A percentile compares a stretch with the other conserved stretches of the same genome.
These are phyloP conservation scores for Corchorus olitorius DNA, from an alignment of 345 rosid species.

Conservation along the genomic window DNA sequence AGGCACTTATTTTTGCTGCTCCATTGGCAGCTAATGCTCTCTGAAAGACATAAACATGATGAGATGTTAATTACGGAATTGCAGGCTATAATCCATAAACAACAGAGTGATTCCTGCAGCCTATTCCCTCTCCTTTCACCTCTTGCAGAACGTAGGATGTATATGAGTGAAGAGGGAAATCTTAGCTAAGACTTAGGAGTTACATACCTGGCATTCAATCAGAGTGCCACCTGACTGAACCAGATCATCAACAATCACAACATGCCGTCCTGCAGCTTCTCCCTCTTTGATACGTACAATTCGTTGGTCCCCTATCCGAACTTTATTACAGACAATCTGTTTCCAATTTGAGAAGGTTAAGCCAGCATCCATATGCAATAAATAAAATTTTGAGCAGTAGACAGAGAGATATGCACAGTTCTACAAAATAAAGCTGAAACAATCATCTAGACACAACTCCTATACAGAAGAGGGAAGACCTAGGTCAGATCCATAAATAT, in stretches of 20 bases:
- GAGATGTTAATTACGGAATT: background rate
- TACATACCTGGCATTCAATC: constrained; percentile 88
- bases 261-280: constrained; percentile 79
- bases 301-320: constrained; percentile 82
- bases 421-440: background rate
- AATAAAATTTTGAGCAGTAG: background rate
- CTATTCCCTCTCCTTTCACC: background rate
- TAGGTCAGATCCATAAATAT: background rate
- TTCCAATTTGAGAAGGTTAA: constrained; percentile 5
- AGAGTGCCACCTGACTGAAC: constrained; percentile 98
- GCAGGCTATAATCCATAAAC: background rate
- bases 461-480: background rate
- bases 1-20: constrained; percentile 89
- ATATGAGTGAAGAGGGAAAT: background rate
- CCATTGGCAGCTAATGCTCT: constrained; percentile 91
- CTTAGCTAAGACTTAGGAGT: background rate
- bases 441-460: background rate
- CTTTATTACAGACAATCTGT: constrained; percentile 95
- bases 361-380: constrained; percentile 1
- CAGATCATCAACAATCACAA: constrained; percentile 94
- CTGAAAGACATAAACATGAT: constrained; percentile 41
- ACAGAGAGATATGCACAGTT: background rate
- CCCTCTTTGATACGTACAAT: constrained; percentile 95
- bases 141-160: background rate
- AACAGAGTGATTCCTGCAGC: background rate